Evolutionary conservation across 2,329 filamentous ascomycete genomes (phyloP).

Genomic region (Curvularia hawaiiensis): DNA sequence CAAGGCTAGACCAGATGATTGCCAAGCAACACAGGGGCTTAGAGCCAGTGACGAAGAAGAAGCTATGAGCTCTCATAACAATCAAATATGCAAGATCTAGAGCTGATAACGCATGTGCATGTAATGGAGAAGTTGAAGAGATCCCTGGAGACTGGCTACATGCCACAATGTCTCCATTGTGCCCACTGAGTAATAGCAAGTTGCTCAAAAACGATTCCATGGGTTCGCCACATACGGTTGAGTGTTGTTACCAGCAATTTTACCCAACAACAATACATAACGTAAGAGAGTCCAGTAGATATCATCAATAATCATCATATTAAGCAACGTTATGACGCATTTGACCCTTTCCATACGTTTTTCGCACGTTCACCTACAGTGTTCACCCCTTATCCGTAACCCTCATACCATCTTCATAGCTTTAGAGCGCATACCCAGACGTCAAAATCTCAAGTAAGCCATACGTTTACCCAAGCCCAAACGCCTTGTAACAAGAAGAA

Average conservation of each 20-base stretch:
- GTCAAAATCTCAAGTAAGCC: background rate
- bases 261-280: no score
- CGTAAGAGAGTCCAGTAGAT: background rate
- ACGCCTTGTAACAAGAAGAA: conserved; percentile 1
- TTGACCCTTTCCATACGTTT: background rate
- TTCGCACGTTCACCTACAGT: background rate
- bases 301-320: background rate
- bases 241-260: background rate
- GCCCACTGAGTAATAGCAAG: background rate
- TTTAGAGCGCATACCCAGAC: background rate
- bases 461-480: conserved; percentile 4
- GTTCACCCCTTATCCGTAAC: background rate
- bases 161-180: background rate
- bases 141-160: background rate
- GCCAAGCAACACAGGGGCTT: conserved; percentile 28
- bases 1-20: conserved; percentile 38
- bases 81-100: background rate
- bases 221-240: no score
- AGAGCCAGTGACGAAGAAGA: conserved; percentile 39
- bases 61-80: conserved; percentile 21
- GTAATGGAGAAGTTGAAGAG: background rate
- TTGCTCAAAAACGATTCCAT: background rate
- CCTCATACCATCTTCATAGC: background rate
- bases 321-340: background rate
- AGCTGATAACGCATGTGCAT: background rate